Conservation (phyloP, 2,329 filamentous ascomycete species). For the Cladosporium sp. region DNA sequence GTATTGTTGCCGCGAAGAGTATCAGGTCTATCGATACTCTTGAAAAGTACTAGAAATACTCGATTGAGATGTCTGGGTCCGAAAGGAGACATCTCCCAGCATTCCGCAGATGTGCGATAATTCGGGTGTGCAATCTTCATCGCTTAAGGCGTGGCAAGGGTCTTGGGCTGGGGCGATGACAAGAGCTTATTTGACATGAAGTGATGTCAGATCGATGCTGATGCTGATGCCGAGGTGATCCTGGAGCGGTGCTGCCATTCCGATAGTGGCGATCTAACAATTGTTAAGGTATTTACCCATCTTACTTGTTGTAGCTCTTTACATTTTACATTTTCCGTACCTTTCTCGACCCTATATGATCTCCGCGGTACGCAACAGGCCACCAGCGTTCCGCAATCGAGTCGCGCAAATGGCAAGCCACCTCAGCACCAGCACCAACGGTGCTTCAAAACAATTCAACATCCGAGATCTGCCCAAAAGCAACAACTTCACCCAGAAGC, state of each 20-base stretch:
- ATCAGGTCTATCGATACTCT: no score
- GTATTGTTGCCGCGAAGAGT: no score
- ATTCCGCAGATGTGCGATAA: no score
- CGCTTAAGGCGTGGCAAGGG: background rate
- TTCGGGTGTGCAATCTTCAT: background rate
- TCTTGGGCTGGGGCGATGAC: background rate
- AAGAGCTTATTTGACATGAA: background rate
- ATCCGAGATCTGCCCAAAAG: slow-evolving; percentile 57
- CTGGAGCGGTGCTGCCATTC: background rate
- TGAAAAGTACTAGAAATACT: no score
- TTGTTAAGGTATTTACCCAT: background rate
- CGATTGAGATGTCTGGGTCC: no score
- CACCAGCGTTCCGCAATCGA: slow-evolving; percentile 21
- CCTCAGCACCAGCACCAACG: slow-evolving; percentile 28
- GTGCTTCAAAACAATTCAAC: slow-evolving; percentile 30
- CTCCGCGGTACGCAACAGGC: slow-evolving; percentile 10
- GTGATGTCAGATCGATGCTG: slow-evolving; percentile 2
- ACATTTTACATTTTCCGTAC: no score
- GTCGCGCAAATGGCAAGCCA: slow-evolving; percentile 44
- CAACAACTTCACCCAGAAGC: slow-evolving; percentile 59
- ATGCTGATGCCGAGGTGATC: background rate
- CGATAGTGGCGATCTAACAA: background rate
- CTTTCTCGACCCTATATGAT: slow-evolving; percentile 1
- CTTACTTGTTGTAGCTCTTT: background rate
- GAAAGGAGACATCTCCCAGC: no score